These are phyloP conservation scores for Pseudisothecium myosuroides DNA, from an alignment of 225 moss, liverwort and hornwort species.

Conservation along the genomic window DNA sequence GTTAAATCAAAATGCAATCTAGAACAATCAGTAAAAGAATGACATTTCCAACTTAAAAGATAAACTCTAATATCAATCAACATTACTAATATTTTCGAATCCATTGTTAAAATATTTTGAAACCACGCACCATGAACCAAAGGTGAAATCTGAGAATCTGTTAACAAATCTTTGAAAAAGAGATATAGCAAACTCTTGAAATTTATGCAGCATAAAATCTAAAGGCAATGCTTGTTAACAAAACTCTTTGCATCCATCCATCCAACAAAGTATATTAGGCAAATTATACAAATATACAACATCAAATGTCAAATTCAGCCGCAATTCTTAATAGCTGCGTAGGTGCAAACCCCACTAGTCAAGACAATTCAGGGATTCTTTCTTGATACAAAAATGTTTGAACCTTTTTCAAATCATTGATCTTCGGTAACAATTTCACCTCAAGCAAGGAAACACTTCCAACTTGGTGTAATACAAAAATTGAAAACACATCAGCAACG, in stretches of 20 bases:
- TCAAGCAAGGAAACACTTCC: not conserved
- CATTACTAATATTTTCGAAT: not conserved
- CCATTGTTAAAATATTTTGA: too few species aligned
- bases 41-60: too few species aligned
- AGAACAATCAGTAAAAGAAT: not conserved
- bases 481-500: not conserved
- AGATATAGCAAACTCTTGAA: not conserved
- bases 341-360: not conserved
- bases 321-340: not conserved
- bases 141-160: too few species aligned
- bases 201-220: not conserved
- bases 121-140: not conserved
- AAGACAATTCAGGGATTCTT: not conserved
- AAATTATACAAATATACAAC: not conserved
- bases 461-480: conserved; percentile 4
- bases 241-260: not conserved
- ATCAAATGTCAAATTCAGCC: not conserved
- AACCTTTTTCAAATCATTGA: not conserved
- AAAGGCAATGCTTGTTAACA: not conserved
- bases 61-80: not conserved
- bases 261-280: not conserved
- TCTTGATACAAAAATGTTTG: not conserved
- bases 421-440: not conserved
- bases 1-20: not conserved
- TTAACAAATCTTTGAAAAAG: not conserved